A percentile compares a stretch with the other conserved stretches of the same genome.
These are phyloP conservation scores for Curvularia eragrostidis DNA, from an alignment of 2,329 filamentous ascomycete species.

Conservation along the genomic window DNA sequence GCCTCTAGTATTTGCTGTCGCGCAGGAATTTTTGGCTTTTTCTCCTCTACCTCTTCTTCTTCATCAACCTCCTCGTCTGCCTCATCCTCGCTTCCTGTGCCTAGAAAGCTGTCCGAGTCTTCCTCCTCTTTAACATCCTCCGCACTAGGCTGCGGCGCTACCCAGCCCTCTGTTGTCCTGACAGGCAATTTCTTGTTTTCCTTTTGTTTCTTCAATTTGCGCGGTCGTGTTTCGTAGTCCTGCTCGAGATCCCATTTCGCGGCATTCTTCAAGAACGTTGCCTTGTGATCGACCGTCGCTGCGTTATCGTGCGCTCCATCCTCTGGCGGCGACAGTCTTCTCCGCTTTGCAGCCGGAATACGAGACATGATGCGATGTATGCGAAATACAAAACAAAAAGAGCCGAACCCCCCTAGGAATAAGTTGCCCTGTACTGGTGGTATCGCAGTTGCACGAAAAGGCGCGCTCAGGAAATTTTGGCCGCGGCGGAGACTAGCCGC, in stretches of 20 bases:
- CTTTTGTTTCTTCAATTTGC: constrained; percentile 75
- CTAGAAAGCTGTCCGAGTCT: constrained; percentile 69
- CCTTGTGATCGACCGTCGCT: constrained; percentile 36
- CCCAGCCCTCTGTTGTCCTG: constrained; percentile 78
- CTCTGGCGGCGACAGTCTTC: constrained; percentile 47
- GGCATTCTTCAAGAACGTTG: constrained; percentile 73
- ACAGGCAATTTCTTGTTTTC: constrained; percentile 82
- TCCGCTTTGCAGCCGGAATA: constrained; percentile 46
- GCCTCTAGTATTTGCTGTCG: constrained; percentile 82
- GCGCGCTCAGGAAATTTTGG: constrained; percentile 33
- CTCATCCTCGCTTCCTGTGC: constrained; percentile 61
- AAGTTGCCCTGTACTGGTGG: neutral
- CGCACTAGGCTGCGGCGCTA: constrained; percentile 61
- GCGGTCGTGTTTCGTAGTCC: constrained; percentile 81
- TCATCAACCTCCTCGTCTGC: constrained; percentile 54
- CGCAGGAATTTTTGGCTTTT: constrained; percentile 71
- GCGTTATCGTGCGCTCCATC: constrained; percentile 27
- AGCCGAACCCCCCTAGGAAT: neutral
- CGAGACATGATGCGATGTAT: constrained; percentile 38
- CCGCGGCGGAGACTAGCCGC: constrained; percentile 25
- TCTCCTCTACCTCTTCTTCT: constrained; percentile 50
- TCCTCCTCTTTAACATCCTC: constrained; percentile 59
- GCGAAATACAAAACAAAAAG: neutral
- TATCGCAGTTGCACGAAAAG: constrained; percentile 6
- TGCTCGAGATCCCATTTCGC: constrained; percentile 91